Base-by-base conservation (phyloP, 495 filamentous ascomycete genomes). In the Cudoniella acicularis region DNA sequence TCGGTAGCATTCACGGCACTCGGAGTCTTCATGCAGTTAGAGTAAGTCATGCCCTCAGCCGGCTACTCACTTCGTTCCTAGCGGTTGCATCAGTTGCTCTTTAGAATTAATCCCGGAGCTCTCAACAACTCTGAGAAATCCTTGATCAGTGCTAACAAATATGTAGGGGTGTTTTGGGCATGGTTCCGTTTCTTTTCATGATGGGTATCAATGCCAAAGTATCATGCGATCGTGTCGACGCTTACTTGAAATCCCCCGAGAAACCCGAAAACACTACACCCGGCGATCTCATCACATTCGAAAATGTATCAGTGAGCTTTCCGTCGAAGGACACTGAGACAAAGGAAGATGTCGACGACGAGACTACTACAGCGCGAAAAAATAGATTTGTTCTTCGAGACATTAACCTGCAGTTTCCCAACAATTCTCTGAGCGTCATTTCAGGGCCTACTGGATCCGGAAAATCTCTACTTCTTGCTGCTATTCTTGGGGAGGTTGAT, bases 1-100 rank as follows among this genome's bases (percentile, higher is more conserved):
- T 90, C 89, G 0, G 82, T 92, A n/a, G 91, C 91, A 1, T 96
- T 96, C 62, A 91, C 91, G 13, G 84, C 88, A 52, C 77, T 96
- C 41, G 80, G 85, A 1, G 75, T 96, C 27, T 92, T 95, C 70
- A 80, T 77, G 41, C 75, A 80, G 10, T 78, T 96, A 42, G 90
- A 96, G n/a, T n/a, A n/a, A n/a, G n/a, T n/a, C n/a, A n/a, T n/a
- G n/a, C n/a, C n/a, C n/a, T n/a, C n/a, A n/a, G n/a, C n/a, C n/a
- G n/a, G n/a, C n/a, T n/a, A n/a, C n/a, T n/a, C n/a, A n/a, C n/a
- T n/a, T n/a, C n/a, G n/a, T n/a, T n/a, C n/a, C n/a, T n/a, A n/a
- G n/a, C n/a, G n/a, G n/a, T n/a, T n/a, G n/a, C n/a, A n/a, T n/a
- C n/a, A n/a, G n/a, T n/a, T n/a, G n/a, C n/a, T n/a, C n/a, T n/a